Base-by-base conservation (phyloP, 441 rosid species). In the Erodium moschatum region DNA sequence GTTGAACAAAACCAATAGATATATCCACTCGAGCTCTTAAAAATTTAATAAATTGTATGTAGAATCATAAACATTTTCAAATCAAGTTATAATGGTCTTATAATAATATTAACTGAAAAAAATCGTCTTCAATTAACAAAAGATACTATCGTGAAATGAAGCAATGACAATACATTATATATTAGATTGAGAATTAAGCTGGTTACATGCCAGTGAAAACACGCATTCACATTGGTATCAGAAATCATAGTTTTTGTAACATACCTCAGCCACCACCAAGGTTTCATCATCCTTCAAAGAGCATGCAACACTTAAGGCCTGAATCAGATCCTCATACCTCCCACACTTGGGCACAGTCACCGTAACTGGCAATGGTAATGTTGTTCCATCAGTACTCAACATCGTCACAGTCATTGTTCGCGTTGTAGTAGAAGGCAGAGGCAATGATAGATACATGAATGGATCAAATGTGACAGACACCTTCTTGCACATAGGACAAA, bases 401-500 rank as follows among this genome's bases (percentile, higher is more conserved):
- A 88, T 84, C 27, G 94, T 85, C 68, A 86, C 61, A 70, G 86
- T 86, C 89, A 88, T 84, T 38, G 84, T 84, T 72, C 94, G 84
- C 73, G 74, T 72, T 71, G 87, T 81, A 54, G 88, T 84, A 71
- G 91, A 86, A 65, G 94, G 89, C 70, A 88, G 77, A 24, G 94
- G 94, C 69, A 88, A 82, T 35, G 94, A 85, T 56, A 88, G 82
- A 67, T 86, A 86, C 88, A 86, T 88, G 76, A 88, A 88, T 64
- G 94, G 91, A 78, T 88, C 94, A 74, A 88, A 86, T 69, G 86
- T 88, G 68, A 84, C 76, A 67, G 94, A 88, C 60, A 86, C 80
- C 78, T 81, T 88, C 77, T 77, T 85, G 86, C 91, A 88, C 72
- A 77, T 69, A 74, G 94, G 94, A 77, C 94, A 88, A 64, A 86